Conservation (phyloP, 2,329 filamentous ascomycete genomes). For the Ophidiomyces ophidiicola region DNA sequence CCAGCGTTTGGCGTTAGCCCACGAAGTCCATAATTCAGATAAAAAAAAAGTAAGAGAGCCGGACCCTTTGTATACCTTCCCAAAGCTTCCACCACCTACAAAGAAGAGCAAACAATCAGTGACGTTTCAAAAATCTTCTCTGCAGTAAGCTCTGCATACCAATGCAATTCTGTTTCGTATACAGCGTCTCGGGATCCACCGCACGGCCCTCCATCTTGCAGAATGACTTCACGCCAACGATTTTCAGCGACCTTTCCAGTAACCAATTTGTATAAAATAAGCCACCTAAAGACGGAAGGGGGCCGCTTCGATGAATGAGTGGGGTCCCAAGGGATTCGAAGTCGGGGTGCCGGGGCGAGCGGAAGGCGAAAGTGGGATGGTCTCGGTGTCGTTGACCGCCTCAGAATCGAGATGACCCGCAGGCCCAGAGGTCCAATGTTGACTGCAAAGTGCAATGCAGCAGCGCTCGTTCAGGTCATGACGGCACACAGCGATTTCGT, state of each 20-base stretch:
- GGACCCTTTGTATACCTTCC: conserved; percentile 96
- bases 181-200: conserved; percentile 78
- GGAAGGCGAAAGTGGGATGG: no score
- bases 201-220: conserved; percentile 23
- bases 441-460: background rate
- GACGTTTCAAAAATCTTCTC: background rate
- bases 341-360: no score
- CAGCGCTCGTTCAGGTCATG: background rate
- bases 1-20: background rate
- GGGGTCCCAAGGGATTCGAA: no score
- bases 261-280: no score
- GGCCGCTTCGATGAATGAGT: no score
- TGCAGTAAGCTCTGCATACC: conserved; percentile 39
- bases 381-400: no score
- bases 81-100: conserved; percentile 86
- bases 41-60: conserved; percentile 17
- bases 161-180: conserved; percentile 86
- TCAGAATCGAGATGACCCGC: no score
- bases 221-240: background rate
- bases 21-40: background rate
- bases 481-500: background rate
- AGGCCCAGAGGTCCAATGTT: background rate
- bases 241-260: no score
- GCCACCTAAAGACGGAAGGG: no score
- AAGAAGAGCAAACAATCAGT: conserved; percentile 6